A percentile compares a stretch with the other conserved stretches of the same genome.
These are phyloP conservation scores for Globisporangium nagaii DNA, from an alignment of 352 stramenopile genomes.

Conservation along the genomic window DNA sequence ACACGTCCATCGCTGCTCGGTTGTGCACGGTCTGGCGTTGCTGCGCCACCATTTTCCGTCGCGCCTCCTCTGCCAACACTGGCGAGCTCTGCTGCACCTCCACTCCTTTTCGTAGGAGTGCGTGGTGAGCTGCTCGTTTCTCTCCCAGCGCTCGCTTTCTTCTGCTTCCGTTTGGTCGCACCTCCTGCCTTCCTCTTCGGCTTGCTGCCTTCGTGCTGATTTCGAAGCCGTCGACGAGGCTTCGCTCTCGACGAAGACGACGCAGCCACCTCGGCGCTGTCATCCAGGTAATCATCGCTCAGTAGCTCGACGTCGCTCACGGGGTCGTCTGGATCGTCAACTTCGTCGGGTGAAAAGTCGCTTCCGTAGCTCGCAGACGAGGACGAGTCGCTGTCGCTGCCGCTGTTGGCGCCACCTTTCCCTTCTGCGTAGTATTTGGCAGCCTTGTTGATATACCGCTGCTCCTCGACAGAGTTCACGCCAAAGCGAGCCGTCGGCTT, in stretches of 20 bases:
- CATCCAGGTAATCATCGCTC: slow-evolving; percentile 45
- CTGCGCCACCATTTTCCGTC: background rate
- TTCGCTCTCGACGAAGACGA: slow-evolving; percentile 14
- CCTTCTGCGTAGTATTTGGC: slow-evolving; percentile 38
- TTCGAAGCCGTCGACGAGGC: slow-evolving; percentile 13
- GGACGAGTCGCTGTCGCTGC: slow-evolving; percentile 25
- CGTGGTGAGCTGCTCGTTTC: background rate
- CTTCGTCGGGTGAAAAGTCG: slow-evolving; percentile 43
- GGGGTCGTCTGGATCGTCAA: slow-evolving; percentile 19
- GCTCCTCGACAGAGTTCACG: slow-evolving; percentile 34
- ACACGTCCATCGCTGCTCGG: background rate
- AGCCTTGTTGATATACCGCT: slow-evolving; percentile 18
- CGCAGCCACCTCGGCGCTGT: slow-evolving; percentile 11
- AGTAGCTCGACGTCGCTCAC: slow-evolving; percentile 25
- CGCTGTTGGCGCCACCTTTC: slow-evolving; percentile 23
- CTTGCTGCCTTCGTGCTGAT: slow-evolving; percentile 5
- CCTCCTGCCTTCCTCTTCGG: slow-evolving; percentile 17
- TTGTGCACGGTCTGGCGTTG: background rate
- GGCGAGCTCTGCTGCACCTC: background rate
- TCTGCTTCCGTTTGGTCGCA: slow-evolving; percentile 8
- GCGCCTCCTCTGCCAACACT: background rate
- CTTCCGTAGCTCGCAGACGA: slow-evolving; percentile 18
- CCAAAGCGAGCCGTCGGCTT: slow-evolving; percentile 31
- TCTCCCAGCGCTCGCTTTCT: slow-evolving; percentile 16
- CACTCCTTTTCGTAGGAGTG: background rate